phyloP scores from a whole-genome alignment of 2,329 filamentous ascomycete species.

The Mycogone perniciosa region DNA sequence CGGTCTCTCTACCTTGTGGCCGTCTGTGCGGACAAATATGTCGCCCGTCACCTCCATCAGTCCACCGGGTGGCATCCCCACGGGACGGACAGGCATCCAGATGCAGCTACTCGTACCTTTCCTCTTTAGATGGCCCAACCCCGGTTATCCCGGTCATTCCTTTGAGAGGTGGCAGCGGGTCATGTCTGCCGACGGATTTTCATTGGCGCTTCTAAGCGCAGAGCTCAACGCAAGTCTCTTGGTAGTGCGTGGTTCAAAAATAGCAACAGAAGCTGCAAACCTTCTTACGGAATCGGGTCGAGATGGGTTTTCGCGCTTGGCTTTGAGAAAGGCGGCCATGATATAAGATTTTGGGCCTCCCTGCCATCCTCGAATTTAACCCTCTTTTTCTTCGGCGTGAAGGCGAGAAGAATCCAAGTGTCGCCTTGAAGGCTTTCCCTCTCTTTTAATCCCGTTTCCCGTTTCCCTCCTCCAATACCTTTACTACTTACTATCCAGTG shows the following conservation, averaged over 20 bases:
- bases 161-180: conserved; percentile 17
- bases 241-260: conserved; percentile 30
- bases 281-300: conserved; percentile 12
- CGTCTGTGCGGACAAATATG: neutral
- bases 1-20: neutral
- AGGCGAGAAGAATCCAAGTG: conserved; percentile 45
- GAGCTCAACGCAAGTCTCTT: conserved; percentile 19
- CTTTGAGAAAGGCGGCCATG: conserved; percentile 39
- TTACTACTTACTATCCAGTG: conserved; percentile 30
- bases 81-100: conserved; percentile 9
- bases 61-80: conserved; percentile 8
- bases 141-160: conserved; percentile 22
- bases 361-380: conserved; percentile 34
- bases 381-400: conserved; percentile 35
- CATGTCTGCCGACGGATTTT: conserved; percentile 24
- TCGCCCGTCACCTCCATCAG: conserved; percentile 4
- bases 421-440: conserved; percentile 38
- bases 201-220: conserved; percentile 47
- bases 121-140: conserved; percentile 8
- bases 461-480: conserved; percentile 22
- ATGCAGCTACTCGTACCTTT: neutral
- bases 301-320: conserved; percentile 26
- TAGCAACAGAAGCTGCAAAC: conserved; percentile 26
- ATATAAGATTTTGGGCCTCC: conserved; percentile 52
- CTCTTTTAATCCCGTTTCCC: conserved; percentile 32